Conservation (phyloP, 768 basidiomycete genomes). For the Serendipita sp. region DNA sequence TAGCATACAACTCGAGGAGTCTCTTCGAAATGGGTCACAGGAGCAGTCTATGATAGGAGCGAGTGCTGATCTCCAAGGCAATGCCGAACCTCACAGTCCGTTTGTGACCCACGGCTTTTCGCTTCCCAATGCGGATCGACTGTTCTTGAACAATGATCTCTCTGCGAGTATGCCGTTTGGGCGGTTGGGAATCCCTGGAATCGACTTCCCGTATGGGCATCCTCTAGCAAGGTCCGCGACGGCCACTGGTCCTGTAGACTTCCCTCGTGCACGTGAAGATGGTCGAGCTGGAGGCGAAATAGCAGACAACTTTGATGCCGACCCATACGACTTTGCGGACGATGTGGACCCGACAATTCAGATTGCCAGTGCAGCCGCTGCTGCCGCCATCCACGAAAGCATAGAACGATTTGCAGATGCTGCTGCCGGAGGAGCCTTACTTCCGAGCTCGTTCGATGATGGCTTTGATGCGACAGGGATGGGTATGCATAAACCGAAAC, state of each 20-base stretch:
- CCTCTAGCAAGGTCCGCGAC: neutral
- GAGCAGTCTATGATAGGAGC: no score
- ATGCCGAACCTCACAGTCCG: slow-evolving; percentile 20
- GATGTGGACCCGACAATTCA: neutral
- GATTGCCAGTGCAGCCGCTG: neutral
- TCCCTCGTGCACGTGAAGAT: neutral
- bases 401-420: neutral
- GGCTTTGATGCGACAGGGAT: neutral
- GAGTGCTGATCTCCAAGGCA: no score
- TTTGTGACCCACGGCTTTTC: slow-evolving; percentile 57
- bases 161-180: slow-evolving; percentile 18
- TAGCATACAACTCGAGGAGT: slow-evolving; percentile 14
- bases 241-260: neutral
- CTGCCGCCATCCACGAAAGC: neutral
- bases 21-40: slow-evolving; percentile 15
- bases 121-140: slow-evolving; percentile 44
- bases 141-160: slow-evolving; percentile 36
- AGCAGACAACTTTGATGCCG: neutral
- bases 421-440: neutral
- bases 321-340: neutral
- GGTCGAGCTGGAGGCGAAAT: neutral
- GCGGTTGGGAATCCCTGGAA: neutral
- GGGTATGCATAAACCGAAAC: no score
- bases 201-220: neutral
- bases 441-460: neutral